phyloP scores from a whole-genome alignment of 768 basidiomycete species.

The Harrya chromipes region DNA sequence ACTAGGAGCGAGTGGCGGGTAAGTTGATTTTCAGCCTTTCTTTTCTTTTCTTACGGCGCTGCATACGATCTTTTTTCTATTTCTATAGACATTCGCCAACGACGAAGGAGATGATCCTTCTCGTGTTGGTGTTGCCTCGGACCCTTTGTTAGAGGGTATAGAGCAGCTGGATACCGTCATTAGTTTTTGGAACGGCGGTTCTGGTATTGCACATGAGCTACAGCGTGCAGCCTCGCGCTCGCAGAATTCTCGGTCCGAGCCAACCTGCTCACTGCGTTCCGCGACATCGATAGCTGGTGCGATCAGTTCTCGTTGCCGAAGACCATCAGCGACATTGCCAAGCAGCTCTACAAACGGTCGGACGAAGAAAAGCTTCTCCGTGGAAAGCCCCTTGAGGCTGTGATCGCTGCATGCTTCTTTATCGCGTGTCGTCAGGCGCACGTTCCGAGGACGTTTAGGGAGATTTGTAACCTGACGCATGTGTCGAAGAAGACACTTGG shows the following conservation, averaged over 20 bases:
- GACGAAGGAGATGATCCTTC: constrained; percentile 99
- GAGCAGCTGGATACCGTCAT: constrained; percentile 95
- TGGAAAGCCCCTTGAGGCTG: constrained; percentile 87
- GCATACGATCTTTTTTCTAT: constrained; percentile 19
- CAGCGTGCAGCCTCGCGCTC: constrained; percentile 88
- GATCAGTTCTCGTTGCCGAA: constrained; percentile 94
- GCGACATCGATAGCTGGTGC: constrained; percentile 91
- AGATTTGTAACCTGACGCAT: constrained; percentile 89
- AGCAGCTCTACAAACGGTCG: constrained; percentile 95
- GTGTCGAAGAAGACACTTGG: constrained; percentile 94
- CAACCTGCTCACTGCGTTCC: constrained; percentile 84
- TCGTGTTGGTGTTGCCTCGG: constrained; percentile 96
- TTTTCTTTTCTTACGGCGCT: constrained; percentile 14
- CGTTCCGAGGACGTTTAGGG: constrained; percentile 93
- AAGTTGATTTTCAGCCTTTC: constrained; percentile 38
- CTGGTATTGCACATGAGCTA: constrained; percentile 86
- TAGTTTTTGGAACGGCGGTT: constrained; percentile 92
- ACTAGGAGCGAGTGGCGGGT: constrained; percentile 98
- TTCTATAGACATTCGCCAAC: constrained; percentile 92
- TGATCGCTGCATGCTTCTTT: constrained; percentile 97
- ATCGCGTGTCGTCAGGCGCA: constrained; percentile 95
- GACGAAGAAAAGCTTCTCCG: constrained; percentile 93
- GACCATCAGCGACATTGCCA: constrained; percentile 92
- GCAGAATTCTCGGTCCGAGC: constrained; percentile 74
- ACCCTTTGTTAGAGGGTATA: constrained; percentile 90